Base-by-base conservation (phyloP, 805 yeast genomes). In the Kockiozyma suomiensis region DNA sequence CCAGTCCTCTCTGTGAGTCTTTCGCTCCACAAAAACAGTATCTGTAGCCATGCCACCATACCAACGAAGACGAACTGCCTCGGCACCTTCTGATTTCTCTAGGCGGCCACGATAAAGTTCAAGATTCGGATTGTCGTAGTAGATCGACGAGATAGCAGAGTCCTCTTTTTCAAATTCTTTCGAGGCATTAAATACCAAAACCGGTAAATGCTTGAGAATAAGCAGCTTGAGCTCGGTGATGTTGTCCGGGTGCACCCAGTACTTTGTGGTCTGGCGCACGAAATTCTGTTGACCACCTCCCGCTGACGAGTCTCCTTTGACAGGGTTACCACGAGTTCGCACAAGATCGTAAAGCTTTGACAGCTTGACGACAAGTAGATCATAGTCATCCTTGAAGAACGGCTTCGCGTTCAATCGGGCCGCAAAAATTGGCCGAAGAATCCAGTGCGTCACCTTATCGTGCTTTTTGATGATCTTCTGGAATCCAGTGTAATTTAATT, bases 1-100 rank as follows among this genome's bases (percentile, higher is more conserved):
- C 99, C 99, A 93, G 78, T 94, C 99, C 75, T 94, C 99, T 75
- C 99, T 84, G 73, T 94, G 99, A 4, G 99, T 94, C 75, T 94
- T 94, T 75, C 99, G 84, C 77, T 94, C 99, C 50, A 93, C 96
- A 66, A 94, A 94, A 57, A 93, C 89, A 43, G 88, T 89, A 68
- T 93, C 97, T 1, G 92, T 82, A 56, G 82, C 81, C 99, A 94
- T 94, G 57, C 97, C 97, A 72, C 99, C 99, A 74, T 94, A 94
- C 99, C 99, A 94, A 79, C 99, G 86, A 72, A 94, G 81, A 77
- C 99, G 86, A 66, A 93, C 91, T 23, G 98, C 98, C 76, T 94
- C 99, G 4, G 99, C 99, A 74, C 99, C 99, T 79, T 94, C 99
- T 70, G 90, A 94, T 76, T 94, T 94, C 73, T 94, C 85, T 70